phyloP scores from a whole-genome alignment of 768 basidiomycete genomes.

The Symmetrospora coprosmae region DNA sequence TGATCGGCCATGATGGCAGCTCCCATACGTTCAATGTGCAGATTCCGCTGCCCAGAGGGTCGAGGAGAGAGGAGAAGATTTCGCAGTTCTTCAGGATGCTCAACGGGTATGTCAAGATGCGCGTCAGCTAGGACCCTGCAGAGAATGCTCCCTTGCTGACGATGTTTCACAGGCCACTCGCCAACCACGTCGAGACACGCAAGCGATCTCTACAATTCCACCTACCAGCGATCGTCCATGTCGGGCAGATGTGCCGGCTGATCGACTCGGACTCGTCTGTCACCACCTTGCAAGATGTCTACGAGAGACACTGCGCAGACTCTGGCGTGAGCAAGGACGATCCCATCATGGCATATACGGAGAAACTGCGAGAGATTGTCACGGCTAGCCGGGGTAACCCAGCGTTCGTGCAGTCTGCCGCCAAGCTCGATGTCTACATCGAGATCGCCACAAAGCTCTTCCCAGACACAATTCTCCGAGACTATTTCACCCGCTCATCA shows the following conservation, averaged over 20 bases:
- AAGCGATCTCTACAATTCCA: constrained; percentile 86
- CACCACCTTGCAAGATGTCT: constrained; percentile 78
- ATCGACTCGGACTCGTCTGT: constrained; percentile 86
- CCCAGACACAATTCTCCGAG: constrained; percentile 70
- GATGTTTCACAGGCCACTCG: constrained; percentile 49
- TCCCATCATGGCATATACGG: constrained; percentile 67
- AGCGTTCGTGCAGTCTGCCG: constrained; percentile 45
- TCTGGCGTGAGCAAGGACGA: constrained; percentile 69
- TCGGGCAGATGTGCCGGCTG: constrained; percentile 63
- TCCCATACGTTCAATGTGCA: constrained; percentile 80
- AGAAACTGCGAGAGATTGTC: constrained; percentile 48
- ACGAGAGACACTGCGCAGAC: constrained; percentile 71
- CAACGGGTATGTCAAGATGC: constrained; percentile 53
- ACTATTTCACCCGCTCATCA: constrained; percentile 82
- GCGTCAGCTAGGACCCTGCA: constrained; percentile 8
- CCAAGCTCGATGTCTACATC: constrained; percentile 61
- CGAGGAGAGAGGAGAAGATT: constrained; percentile 79
- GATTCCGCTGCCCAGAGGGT: constrained; percentile 65
- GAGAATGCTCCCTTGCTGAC: constrained; percentile 1
- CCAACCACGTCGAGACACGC: constrained; percentile 76
- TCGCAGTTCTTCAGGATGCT: constrained; percentile 87
- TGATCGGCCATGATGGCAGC: constrained; percentile 83
- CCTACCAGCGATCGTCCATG: constrained; percentile 67
- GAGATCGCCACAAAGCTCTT: constrained; percentile 76
- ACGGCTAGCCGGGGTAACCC: constrained; percentile 40